Percentiles rank a stretch among this genome's conserved stretches.
Evolutionary conservation across 352 stramenopile species (phyloP).

Genomic region (Aphanomyces cochlioides): DNA sequence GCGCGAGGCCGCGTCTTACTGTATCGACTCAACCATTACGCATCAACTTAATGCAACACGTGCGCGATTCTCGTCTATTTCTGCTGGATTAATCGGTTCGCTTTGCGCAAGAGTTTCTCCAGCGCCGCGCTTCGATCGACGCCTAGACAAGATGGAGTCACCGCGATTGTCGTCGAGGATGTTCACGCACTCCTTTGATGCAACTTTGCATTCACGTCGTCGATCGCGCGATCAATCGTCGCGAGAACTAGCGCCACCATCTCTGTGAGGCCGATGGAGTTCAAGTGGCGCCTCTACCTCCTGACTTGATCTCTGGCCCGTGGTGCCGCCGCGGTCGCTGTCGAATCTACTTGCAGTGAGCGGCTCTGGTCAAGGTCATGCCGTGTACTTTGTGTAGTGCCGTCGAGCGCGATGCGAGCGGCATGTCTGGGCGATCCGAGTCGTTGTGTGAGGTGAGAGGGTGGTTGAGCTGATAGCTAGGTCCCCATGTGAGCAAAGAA

Average conservation of each 20-base stretch:
- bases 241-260: constrained; percentile 13
- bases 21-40: constrained; percentile 95
- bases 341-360: not conserved
- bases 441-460: constrained; percentile 76
- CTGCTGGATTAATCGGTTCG: constrained; percentile 10
- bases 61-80: not conserved
- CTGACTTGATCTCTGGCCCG: not conserved
- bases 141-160: not conserved
- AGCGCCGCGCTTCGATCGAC: not conserved
- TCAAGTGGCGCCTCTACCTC: not conserved
- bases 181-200: constrained; percentile 39
- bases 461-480: constrained; percentile 67
- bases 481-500: not conserved
- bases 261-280: not conserved
- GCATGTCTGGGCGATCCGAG: constrained; percentile 43
- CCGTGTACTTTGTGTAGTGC: constrained; percentile 17
- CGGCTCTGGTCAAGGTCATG: not conserved
- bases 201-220: constrained; percentile 59
- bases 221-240: constrained; percentile 37
- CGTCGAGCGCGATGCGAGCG: constrained; percentile 8
- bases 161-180: no score
- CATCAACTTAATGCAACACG: constrained; percentile 57
- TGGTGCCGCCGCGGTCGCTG: constrained; percentile 8
- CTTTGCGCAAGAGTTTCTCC: constrained; percentile 22
- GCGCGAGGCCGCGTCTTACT: constrained; percentile 95